Conservation (phyloP, 2,329 filamentous ascomycete species). For the Trichophyton schoenleinii region DNA sequence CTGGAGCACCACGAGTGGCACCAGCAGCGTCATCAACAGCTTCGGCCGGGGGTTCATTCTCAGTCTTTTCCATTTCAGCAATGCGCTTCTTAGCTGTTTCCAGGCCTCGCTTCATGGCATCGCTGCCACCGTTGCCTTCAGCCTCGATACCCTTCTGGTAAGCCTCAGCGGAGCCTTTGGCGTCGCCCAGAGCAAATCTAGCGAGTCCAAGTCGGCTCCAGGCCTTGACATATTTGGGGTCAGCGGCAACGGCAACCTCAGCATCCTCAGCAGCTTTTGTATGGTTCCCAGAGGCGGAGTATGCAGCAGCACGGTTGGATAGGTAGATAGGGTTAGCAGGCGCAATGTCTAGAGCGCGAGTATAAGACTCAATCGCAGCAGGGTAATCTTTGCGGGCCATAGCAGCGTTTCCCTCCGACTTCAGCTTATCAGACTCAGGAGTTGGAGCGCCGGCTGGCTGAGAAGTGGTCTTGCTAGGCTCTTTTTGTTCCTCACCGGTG, state of each 20-base stretch:
- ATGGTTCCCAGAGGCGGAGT: conserved; percentile 75
- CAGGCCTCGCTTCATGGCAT: conserved; percentile 93
- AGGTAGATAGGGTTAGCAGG: conserved; percentile 91
- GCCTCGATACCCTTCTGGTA: conserved; percentile 87
- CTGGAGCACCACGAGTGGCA: conserved; percentile 32
- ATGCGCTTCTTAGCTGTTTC: conserved; percentile 85
- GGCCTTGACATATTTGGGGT: conserved; percentile 91
- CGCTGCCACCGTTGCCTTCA: conserved; percentile 85
- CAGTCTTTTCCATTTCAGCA: conserved; percentile 58
- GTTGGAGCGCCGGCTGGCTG: conserved; percentile 15
- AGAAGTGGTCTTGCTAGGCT: conserved; percentile 26
- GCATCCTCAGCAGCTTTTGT: conserved; percentile 74
- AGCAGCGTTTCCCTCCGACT: conserved; percentile 81
- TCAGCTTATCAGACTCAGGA: conserved; percentile 68
- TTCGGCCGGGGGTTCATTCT: conserved; percentile 39
- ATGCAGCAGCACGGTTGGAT: conserved; percentile 89
- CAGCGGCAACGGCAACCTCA: conserved; percentile 74
- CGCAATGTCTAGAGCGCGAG: conserved; percentile 66
- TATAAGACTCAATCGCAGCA: conserved; percentile 73
- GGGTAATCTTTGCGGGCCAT: conserved; percentile 91
- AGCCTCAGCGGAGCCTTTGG: conserved; percentile 84
- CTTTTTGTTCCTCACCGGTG: conserved; percentile 22
- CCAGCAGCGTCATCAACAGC: conserved; percentile 40
- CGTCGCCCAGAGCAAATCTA: conserved; percentile 80
- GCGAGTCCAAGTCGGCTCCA: conserved; percentile 91